These are phyloP conservation scores for Ceratocystis albifundus DNA, from an alignment of 2,329 filamentous ascomycete genomes.

Conservation along the genomic window DNA sequence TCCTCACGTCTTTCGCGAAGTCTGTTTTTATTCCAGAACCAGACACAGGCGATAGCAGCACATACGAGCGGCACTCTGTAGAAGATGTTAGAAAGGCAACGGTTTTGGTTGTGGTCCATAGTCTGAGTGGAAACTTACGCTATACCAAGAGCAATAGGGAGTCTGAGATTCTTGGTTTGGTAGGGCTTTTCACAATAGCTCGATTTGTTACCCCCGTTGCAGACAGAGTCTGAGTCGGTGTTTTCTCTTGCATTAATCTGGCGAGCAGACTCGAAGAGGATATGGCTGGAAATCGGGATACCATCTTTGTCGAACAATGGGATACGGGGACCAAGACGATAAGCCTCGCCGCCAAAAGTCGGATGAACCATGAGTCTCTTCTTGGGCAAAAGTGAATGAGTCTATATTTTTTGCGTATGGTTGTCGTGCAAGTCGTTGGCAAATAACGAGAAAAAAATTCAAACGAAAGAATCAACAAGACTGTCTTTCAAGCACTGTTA, in stretches of 20 bases:
- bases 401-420: not conserved
- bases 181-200: conserved; percentile 49
- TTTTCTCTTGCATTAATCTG: conserved; percentile 4
- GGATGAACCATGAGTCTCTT: conserved; percentile 13
- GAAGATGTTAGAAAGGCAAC: not conserved
- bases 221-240: conserved; percentile 13
- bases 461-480: not conserved
- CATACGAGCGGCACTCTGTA: conserved; percentile 62
- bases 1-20: conserved; percentile 66
- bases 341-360: conserved; percentile 8
- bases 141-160: conserved; percentile 58
- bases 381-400: not conserved
- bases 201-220: conserved; percentile 14
- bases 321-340: conserved; percentile 17
- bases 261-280: conserved; percentile 15
- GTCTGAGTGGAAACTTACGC: conserved; percentile 44
- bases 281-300: conserved; percentile 9
- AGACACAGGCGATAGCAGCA: conserved; percentile 56
- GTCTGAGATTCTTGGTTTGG: conserved; percentile 42
- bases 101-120: not conserved
- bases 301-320: conserved; percentile 7
- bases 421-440: not conserved
- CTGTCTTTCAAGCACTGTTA: not conserved
- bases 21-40: conserved; percentile 67
- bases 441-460: not conserved